These are phyloP conservation scores for Xylariomycetidae sp. DNA, from an alignment of 2,329 filamentous ascomycete genomes.

Conservation along the genomic window DNA sequence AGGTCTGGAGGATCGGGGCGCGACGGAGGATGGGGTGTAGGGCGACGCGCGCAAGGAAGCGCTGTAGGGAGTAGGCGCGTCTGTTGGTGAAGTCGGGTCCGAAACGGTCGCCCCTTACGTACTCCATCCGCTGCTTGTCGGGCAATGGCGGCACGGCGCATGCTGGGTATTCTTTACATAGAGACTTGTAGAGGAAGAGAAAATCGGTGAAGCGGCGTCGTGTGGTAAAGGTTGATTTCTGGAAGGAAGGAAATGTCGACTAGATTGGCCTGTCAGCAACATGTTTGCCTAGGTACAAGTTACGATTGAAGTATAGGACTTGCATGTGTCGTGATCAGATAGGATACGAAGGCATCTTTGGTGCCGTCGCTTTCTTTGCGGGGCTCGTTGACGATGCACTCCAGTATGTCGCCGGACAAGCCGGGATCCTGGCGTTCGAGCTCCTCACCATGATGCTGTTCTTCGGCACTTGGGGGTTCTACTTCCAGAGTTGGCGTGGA, in stretches of 20 bases:
- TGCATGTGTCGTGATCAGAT: conserved; percentile 87
- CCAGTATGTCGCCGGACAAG: conserved; percentile 68
- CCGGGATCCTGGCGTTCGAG: conserved; percentile 46
- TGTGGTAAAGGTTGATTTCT: conserved; percentile 71
- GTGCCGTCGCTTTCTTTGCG: conserved; percentile 95
- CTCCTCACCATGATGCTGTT: conserved; percentile 40
- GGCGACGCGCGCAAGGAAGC: conserved; percentile 81
- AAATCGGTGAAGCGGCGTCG: conserved; percentile 97
- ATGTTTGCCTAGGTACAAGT: no score
- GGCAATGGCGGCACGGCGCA: conserved; percentile 91
- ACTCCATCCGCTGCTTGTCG: conserved; percentile 99
- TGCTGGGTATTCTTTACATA: conserved; percentile 82
- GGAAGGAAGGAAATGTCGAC: conserved; percentile 93
- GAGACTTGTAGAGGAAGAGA: conserved; percentile 88
- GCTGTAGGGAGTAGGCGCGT: conserved; percentile 82
- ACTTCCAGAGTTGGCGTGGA: conserved; percentile 20
- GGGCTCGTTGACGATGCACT: conserved; percentile 77
- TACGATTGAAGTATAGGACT: no score
- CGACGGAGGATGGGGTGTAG: conserved; percentile 86
- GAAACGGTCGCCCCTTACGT: conserved; percentile 94
- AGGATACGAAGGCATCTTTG: conserved; percentile 95
- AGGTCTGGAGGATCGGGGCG: conserved; percentile 76
- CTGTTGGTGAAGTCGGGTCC: conserved; percentile 86
- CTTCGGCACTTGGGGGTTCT: conserved; percentile 22
- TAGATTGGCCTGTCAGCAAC: conserved; percentile 31